These are phyloP conservation scores for Sisymbrium altissimum DNA, from an alignment of 345 rosid species.

Conservation along the genomic window DNA sequence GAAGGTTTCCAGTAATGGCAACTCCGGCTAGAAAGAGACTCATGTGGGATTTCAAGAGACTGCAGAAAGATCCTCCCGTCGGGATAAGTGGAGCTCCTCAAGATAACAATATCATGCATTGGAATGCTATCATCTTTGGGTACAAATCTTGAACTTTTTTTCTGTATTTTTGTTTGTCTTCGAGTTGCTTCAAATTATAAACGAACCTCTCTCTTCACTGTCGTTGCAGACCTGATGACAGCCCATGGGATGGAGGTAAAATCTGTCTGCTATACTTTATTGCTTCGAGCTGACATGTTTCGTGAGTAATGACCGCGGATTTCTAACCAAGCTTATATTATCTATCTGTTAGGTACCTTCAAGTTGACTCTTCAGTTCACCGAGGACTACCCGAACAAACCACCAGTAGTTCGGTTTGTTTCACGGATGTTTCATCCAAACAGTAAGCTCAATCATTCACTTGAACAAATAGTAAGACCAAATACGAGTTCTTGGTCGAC, in stretches of 20 bases:
- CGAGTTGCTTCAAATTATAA: not conserved
- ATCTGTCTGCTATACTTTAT: not conserved
- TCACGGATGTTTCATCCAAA: constrained; percentile 80
- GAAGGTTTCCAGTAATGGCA: constrained; percentile 33
- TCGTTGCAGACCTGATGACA: constrained; percentile 76
- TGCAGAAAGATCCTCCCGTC: constrained; percentile 58
- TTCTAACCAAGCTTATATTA: not conserved
- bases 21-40: constrained; percentile 59
- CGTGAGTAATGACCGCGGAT: not conserved
- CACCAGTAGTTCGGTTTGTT: constrained; percentile 67
- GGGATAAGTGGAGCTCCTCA: constrained; percentile 60
- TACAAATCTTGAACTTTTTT: not conserved
- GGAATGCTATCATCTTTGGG: constrained; percentile 67
- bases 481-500: not conserved
- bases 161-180: not conserved
- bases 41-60: constrained; percentile 63
- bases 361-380: constrained; percentile 65
- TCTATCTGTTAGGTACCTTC: constrained; percentile 51
- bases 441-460: constrained; percentile 41
- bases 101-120: constrained; percentile 57
- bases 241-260: constrained; percentile 90
- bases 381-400: constrained; percentile 77
- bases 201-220: constrained; percentile 4
- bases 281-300: not conserved
- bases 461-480: not conserved